A percentile compares a stretch with the other conserved stretches of the same genome.
Conservation (phyloP, 805 yeast genomes). For the Kregervanrija fluxuum region DNA sequence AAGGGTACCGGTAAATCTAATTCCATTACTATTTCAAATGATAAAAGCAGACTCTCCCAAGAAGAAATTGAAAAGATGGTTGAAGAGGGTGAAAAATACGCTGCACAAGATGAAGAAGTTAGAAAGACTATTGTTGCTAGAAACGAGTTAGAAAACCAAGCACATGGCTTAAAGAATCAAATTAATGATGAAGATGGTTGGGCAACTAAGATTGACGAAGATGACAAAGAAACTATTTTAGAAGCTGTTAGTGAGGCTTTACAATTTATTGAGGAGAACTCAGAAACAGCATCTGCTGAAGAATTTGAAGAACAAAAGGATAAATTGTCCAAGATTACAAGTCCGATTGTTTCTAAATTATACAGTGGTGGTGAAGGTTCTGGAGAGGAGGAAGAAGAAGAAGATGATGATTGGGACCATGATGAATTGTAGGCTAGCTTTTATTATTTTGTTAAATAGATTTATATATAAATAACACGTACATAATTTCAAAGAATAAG, state of each 20-base stretch:
- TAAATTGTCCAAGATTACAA: constrained; percentile 70
- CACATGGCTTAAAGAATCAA: constrained; percentile 73
- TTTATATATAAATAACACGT: no score
- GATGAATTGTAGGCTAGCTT: constrained; percentile 48
- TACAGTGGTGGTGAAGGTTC: constrained; percentile 34
- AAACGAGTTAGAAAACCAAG: constrained; percentile 83
- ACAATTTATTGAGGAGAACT: constrained; percentile 60
- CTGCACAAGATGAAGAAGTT: constrained; percentile 81
- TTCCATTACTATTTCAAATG: constrained; percentile 86
- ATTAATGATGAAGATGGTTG: constrained; percentile 43
- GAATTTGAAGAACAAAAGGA: constrained; percentile 92
- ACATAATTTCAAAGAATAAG: no score
- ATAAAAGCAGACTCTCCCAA: constrained; percentile 87
- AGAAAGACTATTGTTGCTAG: constrained; percentile 84
- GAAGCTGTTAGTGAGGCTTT: constrained; percentile 85
- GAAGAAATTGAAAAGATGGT: constrained; percentile 98
- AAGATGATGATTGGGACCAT: constrained; percentile 54
- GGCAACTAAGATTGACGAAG: constrained; percentile 77
- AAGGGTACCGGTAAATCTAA: constrained; percentile 92
- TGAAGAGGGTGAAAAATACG: constrained; percentile 91
- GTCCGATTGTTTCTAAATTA: constrained; percentile 87
- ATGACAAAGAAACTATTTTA: constrained; percentile 79
- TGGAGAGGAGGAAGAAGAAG: constrained; percentile 47
- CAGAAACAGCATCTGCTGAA: constrained; percentile 79
- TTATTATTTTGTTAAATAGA: no score